Percentiles rank a stretch among this genome's conserved stretches.
Conservation (phyloP, 441 rosid species). For the Daphne laureola region DNA sequence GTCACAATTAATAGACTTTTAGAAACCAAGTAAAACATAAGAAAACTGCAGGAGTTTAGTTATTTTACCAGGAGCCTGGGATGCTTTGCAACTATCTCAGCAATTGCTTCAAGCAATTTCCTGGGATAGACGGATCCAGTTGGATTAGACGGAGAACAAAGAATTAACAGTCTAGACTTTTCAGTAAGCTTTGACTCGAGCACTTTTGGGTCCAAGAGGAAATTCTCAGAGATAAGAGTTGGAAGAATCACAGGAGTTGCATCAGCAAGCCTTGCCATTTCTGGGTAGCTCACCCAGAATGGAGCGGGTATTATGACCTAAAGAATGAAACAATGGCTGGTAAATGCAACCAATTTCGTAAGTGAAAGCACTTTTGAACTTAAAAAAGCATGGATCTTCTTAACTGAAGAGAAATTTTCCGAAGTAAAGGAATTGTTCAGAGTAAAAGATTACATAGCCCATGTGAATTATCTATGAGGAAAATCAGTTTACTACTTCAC, state of each 20-base stretch:
- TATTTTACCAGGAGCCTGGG: constrained; percentile 85
- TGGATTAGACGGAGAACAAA: constrained; percentile 95
- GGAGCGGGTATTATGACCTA: constrained; percentile 98
- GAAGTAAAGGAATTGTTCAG: too few relatives aligned
- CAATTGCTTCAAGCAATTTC: constrained; percentile 82
- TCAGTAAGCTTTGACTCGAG: constrained; percentile 66
- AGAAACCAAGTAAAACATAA: constrained; percentile 7
- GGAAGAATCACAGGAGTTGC: constrained; percentile 94
- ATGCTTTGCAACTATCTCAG: constrained; percentile 73
- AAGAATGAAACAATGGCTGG: constrained; percentile 6
- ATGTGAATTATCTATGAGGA: too few relatives aligned
- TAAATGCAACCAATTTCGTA: not conserved
- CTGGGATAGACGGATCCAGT: constrained; percentile 96
- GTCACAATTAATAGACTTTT: constrained; percentile 13
- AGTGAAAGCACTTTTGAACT: too few relatives aligned
- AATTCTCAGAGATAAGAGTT: constrained; percentile 63
- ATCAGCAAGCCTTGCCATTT: constrained; percentile 88
- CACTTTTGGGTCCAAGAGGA: constrained; percentile 74
- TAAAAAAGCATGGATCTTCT: too few relatives aligned
- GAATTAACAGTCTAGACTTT: constrained; percentile 78
- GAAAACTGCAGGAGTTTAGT: constrained; percentile 4
- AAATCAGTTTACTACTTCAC: constrained; percentile 22
- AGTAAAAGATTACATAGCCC: too few relatives aligned
- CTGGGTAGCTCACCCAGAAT: constrained; percentile 96
- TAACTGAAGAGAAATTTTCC: too few relatives aligned